These are phyloP conservation scores for Sodiomyces alkalinus DNA, from an alignment of 2,329 filamentous ascomycete genomes.

Conservation along the genomic window DNA sequence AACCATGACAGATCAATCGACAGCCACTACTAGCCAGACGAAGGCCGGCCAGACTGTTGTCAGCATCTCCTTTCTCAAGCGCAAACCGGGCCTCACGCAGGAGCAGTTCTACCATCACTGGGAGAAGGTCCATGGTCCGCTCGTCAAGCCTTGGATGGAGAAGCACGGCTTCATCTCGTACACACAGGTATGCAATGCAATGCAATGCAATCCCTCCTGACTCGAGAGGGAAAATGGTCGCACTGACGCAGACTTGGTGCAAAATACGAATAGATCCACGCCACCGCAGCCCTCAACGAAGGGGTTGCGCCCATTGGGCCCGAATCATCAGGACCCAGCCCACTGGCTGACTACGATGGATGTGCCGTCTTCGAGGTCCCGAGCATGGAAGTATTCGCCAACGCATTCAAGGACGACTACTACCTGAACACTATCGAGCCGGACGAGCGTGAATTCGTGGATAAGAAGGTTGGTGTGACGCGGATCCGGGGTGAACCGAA, in stretches of 20 bases:
- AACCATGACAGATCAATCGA: too few relatives aligned
- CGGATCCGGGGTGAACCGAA: conserved; percentile 10
- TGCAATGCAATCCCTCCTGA: neutral
- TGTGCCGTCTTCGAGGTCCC: conserved; percentile 16
- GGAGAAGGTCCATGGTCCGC: conserved; percentile 15
- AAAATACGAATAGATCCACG: conserved; percentile 10
- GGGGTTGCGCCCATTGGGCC: conserved; percentile 7
- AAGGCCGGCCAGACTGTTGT: conserved; percentile 2
- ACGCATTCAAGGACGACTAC: conserved; percentile 16
- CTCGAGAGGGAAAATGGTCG: neutral
- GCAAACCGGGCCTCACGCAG: conserved; percentile 13
- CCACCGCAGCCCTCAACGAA: conserved; percentile 11
- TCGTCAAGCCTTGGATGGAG: conserved; percentile 17
- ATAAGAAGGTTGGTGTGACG: conserved; percentile 13
- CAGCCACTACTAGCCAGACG: too few relatives aligned
- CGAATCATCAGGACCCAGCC: conserved; percentile 5
- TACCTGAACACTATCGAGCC: conserved; percentile 14
- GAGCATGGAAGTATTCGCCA: conserved; percentile 11
- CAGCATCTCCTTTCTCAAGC: conserved; percentile 12
- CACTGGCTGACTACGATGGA: conserved; percentile 14
- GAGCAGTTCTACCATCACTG: conserved; percentile 19
- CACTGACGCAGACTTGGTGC: too few relatives aligned
- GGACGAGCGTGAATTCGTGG: conserved; percentile 15
- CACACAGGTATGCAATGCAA: conserved; percentile 15
- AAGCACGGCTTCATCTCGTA: conserved; percentile 18